Evolutionary conservation across 352 stramenopile genomes (phyloP).

Genomic region (Saprolegnia parasitica): DNA sequence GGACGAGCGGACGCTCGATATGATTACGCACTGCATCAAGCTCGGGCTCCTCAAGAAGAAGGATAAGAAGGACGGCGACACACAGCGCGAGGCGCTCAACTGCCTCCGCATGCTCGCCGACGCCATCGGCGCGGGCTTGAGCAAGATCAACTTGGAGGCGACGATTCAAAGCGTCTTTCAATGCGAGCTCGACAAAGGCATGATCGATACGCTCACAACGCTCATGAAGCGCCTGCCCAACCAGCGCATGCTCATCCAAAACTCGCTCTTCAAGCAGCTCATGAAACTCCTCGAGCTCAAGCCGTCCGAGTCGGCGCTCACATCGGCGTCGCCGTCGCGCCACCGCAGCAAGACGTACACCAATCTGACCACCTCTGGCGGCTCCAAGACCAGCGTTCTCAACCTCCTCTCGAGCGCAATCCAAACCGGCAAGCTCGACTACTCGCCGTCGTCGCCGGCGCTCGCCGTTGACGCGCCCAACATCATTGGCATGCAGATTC

Average conservation of each 20-base stretch:
- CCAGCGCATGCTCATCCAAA: slow-evolving; percentile 72
- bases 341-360: slow-evolving; percentile 65
- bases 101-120: slow-evolving; percentile 81
- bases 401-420: slow-evolving; percentile 23
- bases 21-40: slow-evolving; percentile 85
- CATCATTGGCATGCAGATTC: slow-evolving; percentile 73
- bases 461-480: slow-evolving; percentile 42
- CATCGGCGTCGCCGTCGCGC: slow-evolving; percentile 35
- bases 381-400: slow-evolving; percentile 40
- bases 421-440: slow-evolving; percentile 21
- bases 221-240: slow-evolving; percentile 81
- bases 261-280: slow-evolving; percentile 79
- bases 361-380: slow-evolving; percentile 32
- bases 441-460: slow-evolving; percentile 33
- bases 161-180: slow-evolving; percentile 78
- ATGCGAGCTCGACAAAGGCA: slow-evolving; percentile 71
- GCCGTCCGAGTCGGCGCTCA: slow-evolving; percentile 33
- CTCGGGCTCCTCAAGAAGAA: slow-evolving; percentile 49
- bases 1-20: slow-evolving; percentile 70
- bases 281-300: slow-evolving; percentile 38
- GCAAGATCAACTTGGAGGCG: slow-evolving; percentile 76
- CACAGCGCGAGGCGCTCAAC: slow-evolving; percentile 74
- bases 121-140: slow-evolving; percentile 58
- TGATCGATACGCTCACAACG: slow-evolving; percentile 78
- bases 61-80: slow-evolving; percentile 78